phyloP scores from a whole-genome alignment of 164 flowering plant genomes.

The Chimonanthus salicifolius region DNA sequence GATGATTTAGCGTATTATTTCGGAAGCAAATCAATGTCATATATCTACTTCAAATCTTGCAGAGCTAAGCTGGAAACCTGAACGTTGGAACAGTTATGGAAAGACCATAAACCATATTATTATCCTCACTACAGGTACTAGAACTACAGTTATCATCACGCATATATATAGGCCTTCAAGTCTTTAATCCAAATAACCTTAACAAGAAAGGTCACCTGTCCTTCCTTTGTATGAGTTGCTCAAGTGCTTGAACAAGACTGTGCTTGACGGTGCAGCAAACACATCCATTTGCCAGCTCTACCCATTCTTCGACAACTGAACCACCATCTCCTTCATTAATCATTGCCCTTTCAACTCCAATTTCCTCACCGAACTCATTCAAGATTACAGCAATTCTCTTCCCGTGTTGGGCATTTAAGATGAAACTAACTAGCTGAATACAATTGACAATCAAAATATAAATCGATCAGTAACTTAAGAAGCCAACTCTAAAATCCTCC shows the following conservation, averaged over 20 bases:
- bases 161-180: too few species aligned
- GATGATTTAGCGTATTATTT: too few species aligned
- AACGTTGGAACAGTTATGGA: neutral
- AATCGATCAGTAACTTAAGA: neutral
- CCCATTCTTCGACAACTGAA: slow-evolving; percentile 94
- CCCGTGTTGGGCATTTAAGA: slow-evolving; percentile 80
- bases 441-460: neutral
- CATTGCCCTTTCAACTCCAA: slow-evolving; percentile 97
- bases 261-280: slow-evolving; percentile 97
- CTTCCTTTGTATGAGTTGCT: slow-evolving; percentile 83
- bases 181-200: neutral
- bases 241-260: slow-evolving; percentile 91
- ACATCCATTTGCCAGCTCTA: slow-evolving; percentile 98
- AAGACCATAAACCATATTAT: neutral
- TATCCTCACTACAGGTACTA: too few species aligned
- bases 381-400: slow-evolving; percentile 92
- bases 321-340: slow-evolving; percentile 93
- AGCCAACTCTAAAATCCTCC: neutral
- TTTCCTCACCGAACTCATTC: slow-evolving; percentile 97
- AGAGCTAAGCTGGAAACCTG: neutral
- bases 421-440: slow-evolving; percentile 68
- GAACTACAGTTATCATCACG: neutral
- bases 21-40: too few species aligned
- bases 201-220: slow-evolving; percentile 47
- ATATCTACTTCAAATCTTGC: too few species aligned